phyloP scores from a whole-genome alignment of 1,139 yeast genomes.

The Debaryomyces robertsiae region DNA sequence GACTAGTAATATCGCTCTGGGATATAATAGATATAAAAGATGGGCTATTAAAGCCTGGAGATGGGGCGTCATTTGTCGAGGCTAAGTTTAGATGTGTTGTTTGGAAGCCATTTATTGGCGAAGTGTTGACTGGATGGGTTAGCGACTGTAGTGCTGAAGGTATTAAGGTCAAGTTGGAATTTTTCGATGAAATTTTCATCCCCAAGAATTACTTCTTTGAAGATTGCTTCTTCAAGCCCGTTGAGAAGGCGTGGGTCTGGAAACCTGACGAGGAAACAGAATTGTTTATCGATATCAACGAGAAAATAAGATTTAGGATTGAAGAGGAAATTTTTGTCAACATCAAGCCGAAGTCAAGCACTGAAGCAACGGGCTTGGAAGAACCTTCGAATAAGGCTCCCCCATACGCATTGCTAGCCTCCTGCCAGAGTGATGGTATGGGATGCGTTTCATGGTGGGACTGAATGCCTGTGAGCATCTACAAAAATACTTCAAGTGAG shows the following conservation, averaged over 20 bases:
- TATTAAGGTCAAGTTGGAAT: slow-evolving; percentile 76
- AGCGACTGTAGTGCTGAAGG: slow-evolving; percentile 87
- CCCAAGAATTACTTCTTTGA: slow-evolving; percentile 84
- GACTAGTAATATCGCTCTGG: slow-evolving; percentile 82
- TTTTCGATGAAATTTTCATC: slow-evolving; percentile 89
- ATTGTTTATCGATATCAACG: slow-evolving; percentile 84
- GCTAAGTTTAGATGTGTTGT: slow-evolving; percentile 75
- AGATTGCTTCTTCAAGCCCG: slow-evolving; percentile 64
- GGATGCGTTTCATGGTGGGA: slow-evolving; percentile 98
- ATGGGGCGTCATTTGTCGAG: slow-evolving; percentile 84
- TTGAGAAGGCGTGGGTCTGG: slow-evolving; percentile 97
- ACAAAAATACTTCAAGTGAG: slow-evolving; percentile 8
- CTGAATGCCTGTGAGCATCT: slow-evolving; percentile 21
- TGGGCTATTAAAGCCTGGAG: slow-evolving; percentile 93
- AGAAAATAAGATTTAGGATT: slow-evolving; percentile 84
- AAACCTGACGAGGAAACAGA: slow-evolving; percentile 69
- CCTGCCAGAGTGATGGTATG: slow-evolving; percentile 95
- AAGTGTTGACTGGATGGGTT: slow-evolving; percentile 91
- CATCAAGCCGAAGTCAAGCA: slow-evolving; percentile 73
- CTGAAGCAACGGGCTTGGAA: slow-evolving; percentile 42
- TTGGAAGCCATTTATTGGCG: slow-evolving; percentile 94
- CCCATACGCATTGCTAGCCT: slow-evolving; percentile 82
- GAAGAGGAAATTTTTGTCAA: slow-evolving; percentile 87
- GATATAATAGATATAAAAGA: slow-evolving; percentile 80
- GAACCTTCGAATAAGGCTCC: slow-evolving; percentile 50